These are phyloP conservation scores for Plectosphaerella plurivora DNA, from an alignment of 2,329 filamentous ascomycete genomes.

Conservation along the genomic window DNA sequence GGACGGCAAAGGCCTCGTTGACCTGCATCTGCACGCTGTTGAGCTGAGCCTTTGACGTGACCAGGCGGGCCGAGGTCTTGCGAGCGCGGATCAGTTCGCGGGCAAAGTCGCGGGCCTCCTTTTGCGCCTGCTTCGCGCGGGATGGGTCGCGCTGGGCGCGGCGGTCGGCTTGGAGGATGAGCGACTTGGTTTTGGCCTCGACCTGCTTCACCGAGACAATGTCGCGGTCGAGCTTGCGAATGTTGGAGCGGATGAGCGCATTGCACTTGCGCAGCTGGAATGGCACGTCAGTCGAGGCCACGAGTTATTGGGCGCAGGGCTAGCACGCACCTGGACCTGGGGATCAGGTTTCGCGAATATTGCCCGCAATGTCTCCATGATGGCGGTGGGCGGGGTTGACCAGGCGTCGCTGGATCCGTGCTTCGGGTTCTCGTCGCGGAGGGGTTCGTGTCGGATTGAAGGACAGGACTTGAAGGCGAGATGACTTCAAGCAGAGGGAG, in stretches of 20 bases:
- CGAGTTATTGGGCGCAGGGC: not conserved
- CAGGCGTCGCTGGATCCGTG: too few species aligned
- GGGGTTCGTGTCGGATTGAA: too few species aligned
- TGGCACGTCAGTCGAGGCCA: not conserved
- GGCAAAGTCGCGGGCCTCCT: constrained; percentile 84
- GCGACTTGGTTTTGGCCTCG: constrained; percentile 78
- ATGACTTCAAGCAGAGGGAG: too few species aligned
- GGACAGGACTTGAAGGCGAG: too few species aligned
- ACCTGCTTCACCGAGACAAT: constrained; percentile 73
- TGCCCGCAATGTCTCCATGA: constrained; percentile 81
- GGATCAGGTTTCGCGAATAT: constrained; percentile 92
- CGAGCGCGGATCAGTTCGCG: constrained; percentile 80
- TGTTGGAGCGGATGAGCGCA: constrained; percentile 79
- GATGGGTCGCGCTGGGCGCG: constrained; percentile 77
- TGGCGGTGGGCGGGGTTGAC: constrained; percentile 13
- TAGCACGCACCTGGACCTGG: constrained; percentile 71
- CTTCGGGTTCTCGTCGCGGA: too few species aligned
- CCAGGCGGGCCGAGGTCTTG: constrained; percentile 67
- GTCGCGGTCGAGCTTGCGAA: constrained; percentile 92
- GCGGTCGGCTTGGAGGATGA: constrained; percentile 78
- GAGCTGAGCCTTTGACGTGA: constrained; percentile 87
- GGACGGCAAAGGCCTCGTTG: constrained; percentile 89
- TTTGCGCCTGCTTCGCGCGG: constrained; percentile 71
- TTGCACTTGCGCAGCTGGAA: constrained; percentile 91
- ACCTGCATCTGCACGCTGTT: constrained; percentile 96